phyloP scores from a whole-genome alignment of 2,329 filamentous ascomycete species.

The Neofusicoccum ribis region DNA sequence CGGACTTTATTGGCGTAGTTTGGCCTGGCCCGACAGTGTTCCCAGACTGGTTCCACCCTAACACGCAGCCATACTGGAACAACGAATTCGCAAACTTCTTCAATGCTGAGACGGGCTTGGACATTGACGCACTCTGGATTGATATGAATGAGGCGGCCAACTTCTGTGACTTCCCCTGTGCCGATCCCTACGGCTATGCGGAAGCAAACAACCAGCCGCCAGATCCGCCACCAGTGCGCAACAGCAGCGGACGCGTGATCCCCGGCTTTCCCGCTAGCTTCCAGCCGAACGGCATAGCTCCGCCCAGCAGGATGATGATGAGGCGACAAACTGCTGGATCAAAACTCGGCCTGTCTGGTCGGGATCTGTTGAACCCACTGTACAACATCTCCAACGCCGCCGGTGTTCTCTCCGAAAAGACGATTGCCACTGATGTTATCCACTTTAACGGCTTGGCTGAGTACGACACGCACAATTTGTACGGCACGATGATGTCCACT shows the following conservation, averaged over 20 bases:
- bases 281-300: slow-evolving; percentile 51
- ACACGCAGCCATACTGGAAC: slow-evolving; percentile 68
- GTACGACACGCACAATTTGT: slow-evolving; percentile 77
- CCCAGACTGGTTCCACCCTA: slow-evolving; percentile 74
- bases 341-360: slow-evolving; percentile 59
- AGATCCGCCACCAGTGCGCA: slow-evolving; percentile 60
- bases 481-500: slow-evolving; percentile 73
- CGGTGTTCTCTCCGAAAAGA: slow-evolving; percentile 43
- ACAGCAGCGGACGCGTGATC: slow-evolving; percentile 61
- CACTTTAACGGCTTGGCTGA: slow-evolving; percentile 67
- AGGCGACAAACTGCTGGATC: slow-evolving; percentile 39
- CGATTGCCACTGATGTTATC: slow-evolving; percentile 66
- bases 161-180: slow-evolving; percentile 48
- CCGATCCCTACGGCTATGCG: slow-evolving; percentile 40
- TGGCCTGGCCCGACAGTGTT: slow-evolving; percentile 75
- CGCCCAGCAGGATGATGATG: not conserved
- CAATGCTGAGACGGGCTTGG: slow-evolving; percentile 61
- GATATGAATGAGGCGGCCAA: slow-evolving; percentile 45
- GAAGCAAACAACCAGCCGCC: slow-evolving; percentile 56
- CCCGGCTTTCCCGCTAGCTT: slow-evolving; percentile 69
- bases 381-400: slow-evolving; percentile 67
- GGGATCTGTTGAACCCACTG: slow-evolving; percentile 64
- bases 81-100: slow-evolving; percentile 68
- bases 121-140: slow-evolving; percentile 72
- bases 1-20: slow-evolving; percentile 63